A percentile compares a stretch with the other conserved stretches of the same genome.
Evolutionary conservation across 2,329 filamentous ascomycete species (phyloP).

Genomic region (Zymoseptoria passerinii): DNA sequence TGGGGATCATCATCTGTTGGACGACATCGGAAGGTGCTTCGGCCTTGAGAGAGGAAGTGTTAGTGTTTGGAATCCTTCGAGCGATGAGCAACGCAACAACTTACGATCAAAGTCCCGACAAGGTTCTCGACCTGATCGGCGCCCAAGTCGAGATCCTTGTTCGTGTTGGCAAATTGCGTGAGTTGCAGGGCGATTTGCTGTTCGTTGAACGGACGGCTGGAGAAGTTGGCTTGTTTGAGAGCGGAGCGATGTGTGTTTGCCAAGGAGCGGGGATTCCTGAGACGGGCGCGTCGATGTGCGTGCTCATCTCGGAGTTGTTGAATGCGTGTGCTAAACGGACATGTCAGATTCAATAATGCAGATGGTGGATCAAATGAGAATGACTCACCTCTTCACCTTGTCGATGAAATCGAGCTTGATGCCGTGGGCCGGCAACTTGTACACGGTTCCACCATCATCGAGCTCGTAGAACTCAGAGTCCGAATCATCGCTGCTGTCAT

Average conservation of each 20-base stretch:
- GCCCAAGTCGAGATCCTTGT: slow-evolving; percentile 42
- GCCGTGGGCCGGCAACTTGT: slow-evolving; percentile 38
- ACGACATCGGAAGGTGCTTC: slow-evolving; percentile 38
- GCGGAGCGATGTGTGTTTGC: slow-evolving; percentile 3
- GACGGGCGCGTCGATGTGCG: slow-evolving; percentile 10
- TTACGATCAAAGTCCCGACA: slow-evolving; percentile 55
- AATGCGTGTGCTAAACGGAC: slow-evolving; percentile 13
- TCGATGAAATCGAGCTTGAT: slow-evolving; percentile 54
- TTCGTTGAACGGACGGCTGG: slow-evolving; percentile 47
- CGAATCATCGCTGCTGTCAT: slow-evolving; percentile 37
- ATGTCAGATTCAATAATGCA: background rate
- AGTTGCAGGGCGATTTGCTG: slow-evolving; percentile 60
- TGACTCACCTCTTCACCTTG: slow-evolving; percentile 44
- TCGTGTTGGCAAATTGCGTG: slow-evolving; percentile 47
- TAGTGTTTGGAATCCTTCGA: background rate
- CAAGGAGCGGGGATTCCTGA: background rate
- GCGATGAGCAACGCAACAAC: slow-evolving; percentile 31
- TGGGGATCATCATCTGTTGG: slow-evolving; percentile 29
- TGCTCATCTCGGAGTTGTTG: slow-evolving; percentile 19
- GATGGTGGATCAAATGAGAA: background rate
- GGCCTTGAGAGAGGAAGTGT: slow-evolving; percentile 16
- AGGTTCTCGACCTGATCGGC: slow-evolving; percentile 42
- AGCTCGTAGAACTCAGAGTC: slow-evolving; percentile 39
- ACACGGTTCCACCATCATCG: slow-evolving; percentile 31
- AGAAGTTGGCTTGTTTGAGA: slow-evolving; percentile 32